Base-by-base conservation (phyloP, 495 filamentous ascomycete genomes). In the Ramalina peruviana region DNA sequence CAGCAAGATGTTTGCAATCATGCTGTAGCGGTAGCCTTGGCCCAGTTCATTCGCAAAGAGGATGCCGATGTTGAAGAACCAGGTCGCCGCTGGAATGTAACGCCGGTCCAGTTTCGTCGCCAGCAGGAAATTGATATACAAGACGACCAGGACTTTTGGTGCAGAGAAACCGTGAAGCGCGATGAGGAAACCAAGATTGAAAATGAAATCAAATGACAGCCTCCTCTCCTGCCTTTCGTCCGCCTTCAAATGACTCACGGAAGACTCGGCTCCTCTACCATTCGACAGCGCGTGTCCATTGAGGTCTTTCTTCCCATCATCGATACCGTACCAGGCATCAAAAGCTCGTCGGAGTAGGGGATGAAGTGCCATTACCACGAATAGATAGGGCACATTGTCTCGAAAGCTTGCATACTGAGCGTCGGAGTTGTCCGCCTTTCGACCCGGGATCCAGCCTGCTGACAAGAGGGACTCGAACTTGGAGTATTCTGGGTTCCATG, bases 391-490 rank as follows among this genome's bases (percentile, higher is more conserved):
- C 30, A 97, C 74, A 63, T 97, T 97, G 45, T 78, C 69, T 45
- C 93, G 83, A 59, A 97, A 94, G 45, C 74, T 78, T n/a, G 72
- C 68, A 65, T 95, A 97, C 63, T 99, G 92, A 10, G 72, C 61
- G 67, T 99, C 92, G 7, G 88, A 92, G 51, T 89, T 80, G 66
- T 98, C 93, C 38, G 96, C 86, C 72, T 85, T 87, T 43, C 89
- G 85, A 15, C 92, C 92, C n/a, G 82, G 82, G 49, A 99, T 86
- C 92, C 92, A 99, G 49, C 92, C 93, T 10, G 78, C 72, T 0
- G 78, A 82, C 16, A 99, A 75, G 1, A 82, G 65, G 42, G 69
- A 65, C 52, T 82, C 71, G 60, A 82, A 97, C 54, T 78, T 85
- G 36, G 71, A 54, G 61, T 93, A 97, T 50, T 83, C 78, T 4